phyloP scores from a whole-genome alignment of 2,329 filamentous ascomycete genomes.

The Aspergillus tubingensis region DNA sequence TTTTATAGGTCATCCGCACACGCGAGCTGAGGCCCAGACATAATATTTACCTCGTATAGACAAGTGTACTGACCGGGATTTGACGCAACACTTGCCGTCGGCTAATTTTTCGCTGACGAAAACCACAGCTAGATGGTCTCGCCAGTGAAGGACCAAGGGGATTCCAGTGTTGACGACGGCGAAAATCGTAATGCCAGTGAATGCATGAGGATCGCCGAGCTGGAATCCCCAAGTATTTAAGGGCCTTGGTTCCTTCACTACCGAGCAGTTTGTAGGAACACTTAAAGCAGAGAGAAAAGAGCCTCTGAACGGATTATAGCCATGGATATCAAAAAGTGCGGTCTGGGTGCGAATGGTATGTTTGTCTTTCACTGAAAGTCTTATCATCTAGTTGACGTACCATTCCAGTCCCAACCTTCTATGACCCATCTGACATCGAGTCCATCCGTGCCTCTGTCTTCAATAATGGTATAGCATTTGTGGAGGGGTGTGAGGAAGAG shows the following conservation, averaged over 20 bases:
- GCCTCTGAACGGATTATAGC: background rate
- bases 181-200: too few species aligned
- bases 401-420: constrained; percentile 9
- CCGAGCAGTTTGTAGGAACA: too few species aligned
- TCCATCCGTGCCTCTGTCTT: constrained; percentile 11
- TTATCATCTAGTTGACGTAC: background rate
- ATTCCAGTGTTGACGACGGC: too few species aligned
- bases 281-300: background rate
- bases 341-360: constrained; percentile 9
- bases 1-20: background rate
- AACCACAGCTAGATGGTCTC: too few species aligned
- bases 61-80: background rate
- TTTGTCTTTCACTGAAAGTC: background rate
- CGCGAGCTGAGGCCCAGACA: too few species aligned
- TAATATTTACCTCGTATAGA: too few species aligned
- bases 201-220: too few species aligned
- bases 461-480: constrained; percentile 13
- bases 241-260: too few species aligned
- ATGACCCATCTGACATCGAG: constrained; percentile 6
- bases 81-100: background rate
- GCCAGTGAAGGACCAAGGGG: too few species aligned
- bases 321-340: constrained; percentile 7
- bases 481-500: constrained; percentile 12
- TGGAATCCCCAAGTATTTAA: too few species aligned
- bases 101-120: background rate